These are phyloP conservation scores for Coemansia nantahalensis DNA, from an alignment of 192 early-diverging fungal species.

Conservation along the genomic window DNA sequence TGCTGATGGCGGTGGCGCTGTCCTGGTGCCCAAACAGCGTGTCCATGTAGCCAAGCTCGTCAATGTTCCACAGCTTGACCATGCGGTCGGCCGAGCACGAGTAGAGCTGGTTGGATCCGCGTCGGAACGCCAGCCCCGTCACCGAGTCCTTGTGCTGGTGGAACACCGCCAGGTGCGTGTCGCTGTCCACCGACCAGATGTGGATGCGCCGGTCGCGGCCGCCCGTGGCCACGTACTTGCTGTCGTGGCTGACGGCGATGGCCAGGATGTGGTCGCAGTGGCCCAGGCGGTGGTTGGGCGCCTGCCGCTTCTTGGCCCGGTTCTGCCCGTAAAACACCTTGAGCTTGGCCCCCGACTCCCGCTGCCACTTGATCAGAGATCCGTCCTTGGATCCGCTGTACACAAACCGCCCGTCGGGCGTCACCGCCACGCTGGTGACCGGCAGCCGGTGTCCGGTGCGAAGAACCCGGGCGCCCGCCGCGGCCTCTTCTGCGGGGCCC, in stretches of 20 bases:
- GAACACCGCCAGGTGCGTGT: conserved; percentile 71
- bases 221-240: conserved; percentile 74
- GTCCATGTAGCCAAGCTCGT: conserved; percentile 89
- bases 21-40: conserved; percentile 99
- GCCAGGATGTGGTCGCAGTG: conserved; percentile 76
- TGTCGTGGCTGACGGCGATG: conserved; percentile 67
- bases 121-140: conserved; percentile 81
- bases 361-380: conserved; percentile 82
- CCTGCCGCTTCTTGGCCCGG: conserved; percentile 53
- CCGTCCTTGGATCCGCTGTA: conserved; percentile 94
- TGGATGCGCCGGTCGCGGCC: conserved; percentile 89
- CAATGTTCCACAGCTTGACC: conserved; percentile 96
- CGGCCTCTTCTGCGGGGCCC: conserved; percentile 19
- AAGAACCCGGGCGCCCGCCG: conserved; percentile 19
- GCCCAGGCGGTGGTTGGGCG: conserved; percentile 57
- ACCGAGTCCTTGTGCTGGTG: conserved; percentile 92
- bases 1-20: conserved; percentile 73
- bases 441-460: conserved; percentile 65
- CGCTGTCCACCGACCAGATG: conserved; percentile 82
- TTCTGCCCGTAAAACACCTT: conserved; percentile 68
- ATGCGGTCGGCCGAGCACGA: conserved; percentile 87
- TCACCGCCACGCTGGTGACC: conserved; percentile 78
- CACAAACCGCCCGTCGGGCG: conserved; percentile 62
- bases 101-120: conserved; percentile 73
- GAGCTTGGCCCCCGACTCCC: conserved; percentile 65